Conservation (phyloP, 306 rosid genomes). For the Neltuma alba region DNA sequence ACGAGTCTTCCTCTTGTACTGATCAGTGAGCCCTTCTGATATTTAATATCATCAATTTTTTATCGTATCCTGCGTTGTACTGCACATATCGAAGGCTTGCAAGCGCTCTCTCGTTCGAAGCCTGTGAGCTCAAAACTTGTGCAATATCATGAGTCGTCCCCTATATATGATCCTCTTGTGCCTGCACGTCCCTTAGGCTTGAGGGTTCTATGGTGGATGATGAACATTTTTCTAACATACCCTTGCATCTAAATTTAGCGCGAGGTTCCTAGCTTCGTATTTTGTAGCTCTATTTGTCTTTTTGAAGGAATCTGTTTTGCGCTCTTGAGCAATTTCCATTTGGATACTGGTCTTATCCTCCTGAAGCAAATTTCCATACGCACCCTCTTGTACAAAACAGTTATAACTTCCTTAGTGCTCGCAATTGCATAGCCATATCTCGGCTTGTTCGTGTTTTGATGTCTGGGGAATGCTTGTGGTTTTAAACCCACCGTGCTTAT, state of each 20-base stretch:
- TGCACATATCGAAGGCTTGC: constrained; percentile 81
- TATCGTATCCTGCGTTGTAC: constrained; percentile 15
- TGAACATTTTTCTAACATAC: constrained; percentile 34
- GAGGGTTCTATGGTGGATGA: constrained; percentile 47
- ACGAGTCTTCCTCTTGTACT: not conserved
- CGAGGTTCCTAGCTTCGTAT: not conserved
- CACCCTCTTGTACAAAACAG: not conserved
- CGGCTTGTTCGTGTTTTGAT: not conserved
- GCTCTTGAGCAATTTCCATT: not conserved
- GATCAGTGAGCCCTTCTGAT: not conserved
- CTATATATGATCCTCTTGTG: constrained; percentile 38
- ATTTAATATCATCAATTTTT: not conserved
- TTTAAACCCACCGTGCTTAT: constrained; percentile 51
- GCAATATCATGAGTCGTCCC: constrained; percentile 36
- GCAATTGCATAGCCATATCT: not conserved
- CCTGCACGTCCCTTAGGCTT: constrained; percentile 6
- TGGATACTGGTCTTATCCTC: not conserved
- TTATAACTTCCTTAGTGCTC: not conserved
- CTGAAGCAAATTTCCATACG: not conserved
- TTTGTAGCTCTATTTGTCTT: not conserved
- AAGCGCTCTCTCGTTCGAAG: constrained; percentile 21
- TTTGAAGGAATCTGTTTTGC: not conserved
- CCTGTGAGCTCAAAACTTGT: constrained; percentile 39
- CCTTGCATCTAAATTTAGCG: not conserved
- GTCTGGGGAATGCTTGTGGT: not conserved